Conservation (phyloP, 2,329 filamentous ascomycete species). For the Ceratocystis smalleyi region DNA sequence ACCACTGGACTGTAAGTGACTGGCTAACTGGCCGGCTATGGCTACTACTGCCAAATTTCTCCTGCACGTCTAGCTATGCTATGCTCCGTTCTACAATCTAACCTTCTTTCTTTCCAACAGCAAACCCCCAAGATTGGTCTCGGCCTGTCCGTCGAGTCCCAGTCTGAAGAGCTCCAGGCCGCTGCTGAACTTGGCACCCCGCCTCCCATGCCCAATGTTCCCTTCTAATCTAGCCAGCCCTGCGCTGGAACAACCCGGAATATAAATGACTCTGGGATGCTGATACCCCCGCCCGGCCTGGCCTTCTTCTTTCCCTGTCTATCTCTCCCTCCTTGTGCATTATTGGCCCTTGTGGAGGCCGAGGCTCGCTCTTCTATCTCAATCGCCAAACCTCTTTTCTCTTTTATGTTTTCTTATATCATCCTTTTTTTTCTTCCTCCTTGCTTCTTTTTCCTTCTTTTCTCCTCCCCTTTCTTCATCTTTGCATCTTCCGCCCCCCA, state of each 20-base stretch:
- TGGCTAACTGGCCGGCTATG: conserved; percentile 18
- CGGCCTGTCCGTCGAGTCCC: conserved; percentile 79
- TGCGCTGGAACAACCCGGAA: conserved; percentile 1
- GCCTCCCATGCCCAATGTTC: conserved; percentile 40
- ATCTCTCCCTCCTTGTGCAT: not conserved
- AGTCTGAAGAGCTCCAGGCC: conserved; percentile 72
- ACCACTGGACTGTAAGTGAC: conserved; percentile 74
- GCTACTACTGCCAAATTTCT: too few relatives aligned
- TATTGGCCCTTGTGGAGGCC: not conserved
- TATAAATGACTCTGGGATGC: not conserved
- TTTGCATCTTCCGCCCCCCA: not conserved
- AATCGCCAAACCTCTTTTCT: conserved; percentile 9
- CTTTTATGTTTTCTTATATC: conserved; percentile 7
- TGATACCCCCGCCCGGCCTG: not conserved
- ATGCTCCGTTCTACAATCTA: not conserved
- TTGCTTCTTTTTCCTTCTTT: not conserved
- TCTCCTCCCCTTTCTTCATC: not conserved
- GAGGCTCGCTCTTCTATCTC: not conserved
- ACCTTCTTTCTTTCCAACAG: conserved; percentile 33
- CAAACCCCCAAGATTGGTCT: conserved; percentile 90
- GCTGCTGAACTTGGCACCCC: conserved; percentile 53
- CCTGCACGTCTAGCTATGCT: too few relatives aligned
- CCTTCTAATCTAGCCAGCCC: conserved; percentile 37
- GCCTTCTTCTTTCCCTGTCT: not conserved
- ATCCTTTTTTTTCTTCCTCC: conserved; percentile 7